Evolutionary conservation across 2,329 filamentous ascomycete genomes (phyloP).

Genomic region (Aspergillus pseudonomiae): DNA sequence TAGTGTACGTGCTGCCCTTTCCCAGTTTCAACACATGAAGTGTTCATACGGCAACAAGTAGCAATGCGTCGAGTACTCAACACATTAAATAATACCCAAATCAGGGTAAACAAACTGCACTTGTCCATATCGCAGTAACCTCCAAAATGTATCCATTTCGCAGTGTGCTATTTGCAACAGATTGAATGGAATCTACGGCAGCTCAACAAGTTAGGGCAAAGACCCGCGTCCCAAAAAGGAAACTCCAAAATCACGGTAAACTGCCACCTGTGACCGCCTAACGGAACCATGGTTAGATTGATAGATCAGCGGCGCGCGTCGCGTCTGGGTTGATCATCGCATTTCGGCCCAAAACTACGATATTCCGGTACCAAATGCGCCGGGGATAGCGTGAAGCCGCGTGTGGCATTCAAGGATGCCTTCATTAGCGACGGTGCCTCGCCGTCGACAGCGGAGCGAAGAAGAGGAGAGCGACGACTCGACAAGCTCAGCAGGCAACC

Average conservation of each 20-base stretch:
- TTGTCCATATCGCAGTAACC: neutral
- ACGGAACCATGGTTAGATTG: neutral
- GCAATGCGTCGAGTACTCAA: neutral
- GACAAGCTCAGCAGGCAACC: constrained; percentile 17
- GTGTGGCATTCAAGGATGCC: constrained; percentile 30
- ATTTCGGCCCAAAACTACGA: constrained; percentile 8
- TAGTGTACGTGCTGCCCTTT: no score
- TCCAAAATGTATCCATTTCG: neutral
- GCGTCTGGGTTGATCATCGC: constrained; percentile 26
- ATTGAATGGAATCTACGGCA: neutral
- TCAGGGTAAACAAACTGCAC: neutral
- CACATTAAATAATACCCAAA: neutral
- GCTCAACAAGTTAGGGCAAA: neutral
- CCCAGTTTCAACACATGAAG: no score
- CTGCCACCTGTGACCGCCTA: neutral
- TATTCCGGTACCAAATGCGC: constrained; percentile 11
- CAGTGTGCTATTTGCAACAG: neutral
- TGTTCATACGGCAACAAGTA: neutral
- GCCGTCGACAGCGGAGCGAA: constrained; percentile 33
- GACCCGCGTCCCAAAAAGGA: neutral
- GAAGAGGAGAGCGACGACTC: constrained; percentile 30
- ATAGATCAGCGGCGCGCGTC: constrained; percentile 25
- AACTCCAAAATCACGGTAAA: neutral
- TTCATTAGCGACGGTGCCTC: constrained; percentile 27
- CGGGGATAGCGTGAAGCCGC: constrained; percentile 3